Base-by-base conservation (phyloP, 2,329 filamentous ascomycete genomes). In the Fusarium aywerte region DNA sequence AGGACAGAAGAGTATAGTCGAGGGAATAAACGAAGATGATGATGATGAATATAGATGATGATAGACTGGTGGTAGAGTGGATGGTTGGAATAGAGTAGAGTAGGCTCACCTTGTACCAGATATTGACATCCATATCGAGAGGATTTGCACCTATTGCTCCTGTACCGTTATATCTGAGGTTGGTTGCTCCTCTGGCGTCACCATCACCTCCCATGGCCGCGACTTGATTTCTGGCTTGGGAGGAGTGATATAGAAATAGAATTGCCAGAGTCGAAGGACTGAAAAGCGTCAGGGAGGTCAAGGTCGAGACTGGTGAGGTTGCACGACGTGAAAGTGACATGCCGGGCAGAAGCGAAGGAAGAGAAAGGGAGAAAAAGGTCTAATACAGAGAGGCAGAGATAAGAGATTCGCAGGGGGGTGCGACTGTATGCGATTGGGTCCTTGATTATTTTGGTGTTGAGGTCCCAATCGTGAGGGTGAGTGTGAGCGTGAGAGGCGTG, bases 71-170 rank as follows among this genome's bases (percentile, higher is more conserved):
- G 16, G 33, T 7, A 8, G 21, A 39, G 23, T 38, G 21, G 25
- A 18, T 31, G n/a, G 43, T 12, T 16, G 13, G 27, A 4, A 13
- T 38, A 21, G 31, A 21, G n/a, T 9, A 47, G 40, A 45, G 6
- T 27, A 38, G 31, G 75, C 84, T 75, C 80, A 90, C 89, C 80
- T 91, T 85, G 76, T 95, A 95, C 83, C 86, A 93, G 65, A 93
- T 84, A 79, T 95, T 95, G 70, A 95, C 83, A 76, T 95, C 83
- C 68, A 91, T 81, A 2, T 81, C 81, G 61, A 89, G 79, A 25
- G 90, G 88, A 77, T 93, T 83, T 60, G 91, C 91, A 67, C 92
- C 91, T 9, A 85, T 88, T 21, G 81, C 77, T 33, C 80, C 80
- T 18, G 89, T 88, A 74, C 85, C 86, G 80, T 92, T 92, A 80